Conservation (phyloP, 352 stramenopile species). For the Phytophthora sp. region DNA sequence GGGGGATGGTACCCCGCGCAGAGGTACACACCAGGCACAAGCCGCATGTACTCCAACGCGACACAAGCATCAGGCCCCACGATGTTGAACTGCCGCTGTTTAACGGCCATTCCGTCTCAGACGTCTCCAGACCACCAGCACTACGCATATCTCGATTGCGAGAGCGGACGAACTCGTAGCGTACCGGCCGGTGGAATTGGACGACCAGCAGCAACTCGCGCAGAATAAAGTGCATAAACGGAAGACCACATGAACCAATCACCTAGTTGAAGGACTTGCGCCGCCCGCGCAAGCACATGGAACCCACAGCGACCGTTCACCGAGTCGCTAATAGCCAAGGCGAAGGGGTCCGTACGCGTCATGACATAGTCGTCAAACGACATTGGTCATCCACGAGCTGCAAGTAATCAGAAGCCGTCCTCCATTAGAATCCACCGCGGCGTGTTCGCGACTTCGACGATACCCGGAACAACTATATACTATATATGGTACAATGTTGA, state of each 20-base stretch:
- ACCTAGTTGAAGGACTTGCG: background rate
- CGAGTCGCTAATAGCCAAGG: background rate
- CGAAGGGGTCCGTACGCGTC: background rate
- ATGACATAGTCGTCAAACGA: background rate
- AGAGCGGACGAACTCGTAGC: background rate
- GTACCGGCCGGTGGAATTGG: background rate
- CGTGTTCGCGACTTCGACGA: background rate
- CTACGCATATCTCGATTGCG: background rate
- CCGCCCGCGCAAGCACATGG: background rate
- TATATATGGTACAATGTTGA: too few species aligned
- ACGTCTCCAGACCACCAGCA: background rate
- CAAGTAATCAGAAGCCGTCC: constrained; percentile 3
- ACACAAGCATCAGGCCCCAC: too few species aligned
- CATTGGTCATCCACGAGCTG: background rate
- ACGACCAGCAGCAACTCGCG: background rate
- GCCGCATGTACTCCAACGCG: background rate
- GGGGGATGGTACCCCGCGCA: background rate
- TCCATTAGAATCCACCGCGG: background rate
- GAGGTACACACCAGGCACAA: constrained; percentile 7
- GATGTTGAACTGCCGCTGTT: background rate
- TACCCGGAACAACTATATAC: background rate
- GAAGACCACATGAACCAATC: background rate
- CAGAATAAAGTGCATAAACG: background rate
- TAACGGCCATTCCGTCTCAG: background rate
- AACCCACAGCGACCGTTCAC: background rate